Base-by-base conservation (phyloP, 441 rosid species). In the Raphanus hybrid region DNA sequence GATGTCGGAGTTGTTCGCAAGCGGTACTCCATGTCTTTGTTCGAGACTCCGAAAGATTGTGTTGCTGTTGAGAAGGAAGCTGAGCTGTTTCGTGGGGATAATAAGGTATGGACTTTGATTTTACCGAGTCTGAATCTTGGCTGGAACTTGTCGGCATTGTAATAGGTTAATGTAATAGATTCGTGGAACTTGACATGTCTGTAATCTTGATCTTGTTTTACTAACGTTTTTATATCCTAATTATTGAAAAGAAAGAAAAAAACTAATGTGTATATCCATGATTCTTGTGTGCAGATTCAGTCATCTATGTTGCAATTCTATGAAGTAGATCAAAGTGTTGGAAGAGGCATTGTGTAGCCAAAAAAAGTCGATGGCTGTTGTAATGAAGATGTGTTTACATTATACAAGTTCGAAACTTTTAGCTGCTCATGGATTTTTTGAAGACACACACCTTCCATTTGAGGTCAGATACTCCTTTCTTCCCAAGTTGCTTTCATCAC, bases 1-100 rank as follows among this genome's bases (percentile, higher is more conserved):
- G 97, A 96, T 39, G 97, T 93, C 12, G 96, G 97, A 34, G 96
- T 92, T 61, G 87, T 93, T 70, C 82, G 3, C 29, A 92, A 93
- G 82, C 97, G 91, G 75, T 93, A 88, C 71, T 83, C 97, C 1
- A 80, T 96, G 80, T 92, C 99, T 23, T 75, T 91, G 77, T 93
- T 96, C n/a, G 97, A 96, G 70, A 86, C 90, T 6, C 96, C 98
- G 0, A 86, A 84, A 34, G 98, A 91, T 32, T 96, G 98, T 66
- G 75, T 79, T 73, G 91, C 87, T 4, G 89, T 73, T 57, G 69
- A 37, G 77, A 34, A 35, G 16, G 37, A 10, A 58, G 67, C 2
- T 69, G 73, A 69, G 26, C 0, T 23, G 63, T 7, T 54, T 18
- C 32, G 32, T 8, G 63, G 8, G 6, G 48, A 29, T 9, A 5